Evolutionary conservation across 805 yeast species (phyloP).

Genomic region (Candida hungchunana): DNA sequence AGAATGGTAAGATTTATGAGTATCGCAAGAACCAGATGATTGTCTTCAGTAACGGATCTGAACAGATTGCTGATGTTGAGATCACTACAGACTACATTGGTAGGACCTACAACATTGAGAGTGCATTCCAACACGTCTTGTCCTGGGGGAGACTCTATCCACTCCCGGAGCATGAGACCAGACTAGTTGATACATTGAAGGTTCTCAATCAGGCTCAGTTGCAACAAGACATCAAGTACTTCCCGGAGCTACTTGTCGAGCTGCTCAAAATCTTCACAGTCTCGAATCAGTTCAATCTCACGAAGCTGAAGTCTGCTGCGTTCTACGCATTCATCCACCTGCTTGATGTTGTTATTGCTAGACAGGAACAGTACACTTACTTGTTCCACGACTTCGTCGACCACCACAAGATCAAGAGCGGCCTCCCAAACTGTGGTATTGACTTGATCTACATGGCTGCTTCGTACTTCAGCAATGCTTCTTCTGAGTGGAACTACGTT

Average conservation of each 20-base stretch:
- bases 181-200: constrained; percentile 43
- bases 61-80: constrained; percentile 39
- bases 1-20: constrained; percentile 44
- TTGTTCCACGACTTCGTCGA: constrained; percentile 48
- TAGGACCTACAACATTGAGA: constrained; percentile 54
- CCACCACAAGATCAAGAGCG: constrained; percentile 21
- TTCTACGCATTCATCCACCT: constrained; percentile 59
- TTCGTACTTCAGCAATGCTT: constrained; percentile 43
- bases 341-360: constrained; percentile 58
- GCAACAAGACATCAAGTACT: constrained; percentile 50
- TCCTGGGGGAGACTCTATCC: constrained; percentile 43
- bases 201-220: constrained; percentile 52
- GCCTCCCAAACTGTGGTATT: constrained; percentile 46
- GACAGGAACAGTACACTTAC: constrained; percentile 59
- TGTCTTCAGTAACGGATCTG: constrained; percentile 37
- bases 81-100: constrained; percentile 66
- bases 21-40: constrained; percentile 45
- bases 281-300: constrained; percentile 18
- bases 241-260: constrained; percentile 48
- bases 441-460: constrained; percentile 44
- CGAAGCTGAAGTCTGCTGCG: constrained; percentile 30
- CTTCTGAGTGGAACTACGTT: constrained; percentile 54
- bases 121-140: constrained; percentile 48
- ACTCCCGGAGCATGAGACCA: constrained; percentile 37
- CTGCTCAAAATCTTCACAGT: constrained; percentile 34